Conservation (phyloP, 1,284 basidiomycete genomes). For the Ustilago esculenta region DNA sequence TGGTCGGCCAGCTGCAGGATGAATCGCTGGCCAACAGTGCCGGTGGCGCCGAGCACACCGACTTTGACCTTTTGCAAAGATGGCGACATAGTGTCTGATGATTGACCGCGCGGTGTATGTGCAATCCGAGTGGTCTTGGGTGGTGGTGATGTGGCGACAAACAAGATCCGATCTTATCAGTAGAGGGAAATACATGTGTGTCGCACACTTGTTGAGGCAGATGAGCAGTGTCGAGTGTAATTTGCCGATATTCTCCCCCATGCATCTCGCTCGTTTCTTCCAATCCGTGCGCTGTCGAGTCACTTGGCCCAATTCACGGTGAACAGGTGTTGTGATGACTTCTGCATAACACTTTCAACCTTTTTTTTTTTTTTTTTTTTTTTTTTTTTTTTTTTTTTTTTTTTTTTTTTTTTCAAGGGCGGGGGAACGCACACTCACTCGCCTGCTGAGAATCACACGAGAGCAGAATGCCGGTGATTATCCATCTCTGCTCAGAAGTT, state of each 20-base stretch:
- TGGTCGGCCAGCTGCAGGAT: conserved; percentile 87
- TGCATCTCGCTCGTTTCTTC: conserved; percentile 3
- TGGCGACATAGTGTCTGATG: conserved; percentile 6
- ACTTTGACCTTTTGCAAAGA: conserved; percentile 75
- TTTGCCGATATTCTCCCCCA: neutral
- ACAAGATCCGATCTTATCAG: conserved; percentile 4
- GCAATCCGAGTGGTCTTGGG: neutral
- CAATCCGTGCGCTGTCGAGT: conserved; percentile 10
- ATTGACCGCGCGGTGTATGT: neutral
- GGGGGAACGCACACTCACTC: no score
- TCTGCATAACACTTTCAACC: no score
- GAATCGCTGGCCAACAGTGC: conserved; percentile 73
- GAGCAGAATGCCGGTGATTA: no score
- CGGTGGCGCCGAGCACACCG: conserved; percentile 93
- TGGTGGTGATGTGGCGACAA: neutral
- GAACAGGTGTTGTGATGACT: no score
- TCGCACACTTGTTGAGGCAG: neutral
- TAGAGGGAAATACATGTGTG: conserved; percentile 1
- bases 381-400: no score
- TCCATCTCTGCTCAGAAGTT: neutral
- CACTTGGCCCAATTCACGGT: no score
- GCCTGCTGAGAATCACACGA: no score
- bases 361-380: no score
- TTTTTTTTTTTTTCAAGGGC: no score
- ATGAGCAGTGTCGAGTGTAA: conserved; percentile 4